These are phyloP conservation scores for Geotrichum phurueaensis DNA, from an alignment of 1,139 yeast species.

Conservation along the genomic window DNA sequence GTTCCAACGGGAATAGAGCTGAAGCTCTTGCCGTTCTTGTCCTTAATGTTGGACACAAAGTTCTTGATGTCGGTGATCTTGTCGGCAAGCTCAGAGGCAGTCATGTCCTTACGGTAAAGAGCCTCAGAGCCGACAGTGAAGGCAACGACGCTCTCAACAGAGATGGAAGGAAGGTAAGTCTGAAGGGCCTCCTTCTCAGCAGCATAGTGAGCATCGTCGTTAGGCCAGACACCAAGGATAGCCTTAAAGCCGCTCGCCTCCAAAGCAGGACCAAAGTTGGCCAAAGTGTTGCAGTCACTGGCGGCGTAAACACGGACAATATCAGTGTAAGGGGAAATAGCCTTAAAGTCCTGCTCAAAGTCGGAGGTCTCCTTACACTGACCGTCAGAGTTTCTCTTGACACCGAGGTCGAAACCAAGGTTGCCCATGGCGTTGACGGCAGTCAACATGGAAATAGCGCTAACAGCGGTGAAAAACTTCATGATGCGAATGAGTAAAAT, in stretches of 20 bases:
- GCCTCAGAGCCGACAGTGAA: conserved; percentile 91
- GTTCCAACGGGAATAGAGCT: conserved; percentile 73
- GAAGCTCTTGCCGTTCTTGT: conserved; percentile 76
- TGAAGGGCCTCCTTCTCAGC: conserved; percentile 66
- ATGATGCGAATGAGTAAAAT: neutral
- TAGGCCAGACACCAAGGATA: conserved; percentile 88
- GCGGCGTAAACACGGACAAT: conserved; percentile 78
- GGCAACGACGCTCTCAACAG: conserved; percentile 60
- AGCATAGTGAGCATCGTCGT: conserved; percentile 63
- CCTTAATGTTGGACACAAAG: conserved; percentile 54
- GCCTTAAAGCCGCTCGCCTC: conserved; percentile 66
- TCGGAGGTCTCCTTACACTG: conserved; percentile 53
- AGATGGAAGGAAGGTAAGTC: conserved; percentile 63
- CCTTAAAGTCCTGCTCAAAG: conserved; percentile 56
- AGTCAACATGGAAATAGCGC: conserved; percentile 10
- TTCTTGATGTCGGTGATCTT: conserved; percentile 49
- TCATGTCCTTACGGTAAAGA: conserved; percentile 74
- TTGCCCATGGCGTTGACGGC: conserved; percentile 18
- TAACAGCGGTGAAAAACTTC: conserved; percentile 16
- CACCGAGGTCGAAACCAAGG: conserved; percentile 77
- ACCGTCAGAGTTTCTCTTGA: conserved; percentile 48
- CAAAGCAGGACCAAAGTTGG: conserved; percentile 79
- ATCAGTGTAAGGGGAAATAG: conserved; percentile 50
- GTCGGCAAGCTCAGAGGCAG: conserved; percentile 59
- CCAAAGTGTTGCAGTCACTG: conserved; percentile 80